Base-by-base conservation (phyloP, 768 basidiomycete genomes). In the Tulasnella sp. region DNA sequence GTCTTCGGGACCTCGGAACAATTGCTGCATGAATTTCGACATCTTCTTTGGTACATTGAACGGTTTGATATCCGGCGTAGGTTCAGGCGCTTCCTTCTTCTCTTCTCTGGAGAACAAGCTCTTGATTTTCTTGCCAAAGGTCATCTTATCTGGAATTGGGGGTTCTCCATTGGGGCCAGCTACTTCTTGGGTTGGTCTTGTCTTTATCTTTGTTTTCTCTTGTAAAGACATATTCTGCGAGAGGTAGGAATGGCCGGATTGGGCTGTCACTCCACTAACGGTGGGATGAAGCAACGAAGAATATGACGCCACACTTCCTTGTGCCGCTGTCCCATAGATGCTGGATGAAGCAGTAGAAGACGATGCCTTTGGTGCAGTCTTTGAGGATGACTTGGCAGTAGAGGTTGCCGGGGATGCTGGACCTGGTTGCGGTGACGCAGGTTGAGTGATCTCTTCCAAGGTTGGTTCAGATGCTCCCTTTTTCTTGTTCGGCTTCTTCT, bases 231-330 rank as follows among this genome's bases (percentile, higher is more conserved):
- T 76, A 68, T 56, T 72, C 69, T 13, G 67, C 62, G 58, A 79
- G 73, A 85, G 58, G 63, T 87, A 88, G 10, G 81, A 76, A 55
- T 70, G 81, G 20, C 75, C 74, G 16, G 85, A 87, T 62, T 82
- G 80, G 0, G 80, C 81, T 4, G n/a, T n/a, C n/a, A n/a, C n/a
- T n/a, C 69, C 29, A 33, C 70, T 45, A 72, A 65, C 54, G 15
- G 72, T 69, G 6, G 75, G 63, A 6, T 68, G 68, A 53, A 67
- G 67, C 28, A 66, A 65, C 9, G 59, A 45, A 1, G 48, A 50
- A 22, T 52, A 60, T 20, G 49, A 40, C 29, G 35, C 42, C 16
- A 37, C 19, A 31, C 33, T 28, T 10, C 41, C 27, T 35, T 53
- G 37, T 29, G 16, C 34, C 24, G 43, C 44, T 19, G 37, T 20